Evolutionary conservation across 176 grass and related monocot genomes (phyloP).

Genomic region (Dactylis glomerata): DNA sequence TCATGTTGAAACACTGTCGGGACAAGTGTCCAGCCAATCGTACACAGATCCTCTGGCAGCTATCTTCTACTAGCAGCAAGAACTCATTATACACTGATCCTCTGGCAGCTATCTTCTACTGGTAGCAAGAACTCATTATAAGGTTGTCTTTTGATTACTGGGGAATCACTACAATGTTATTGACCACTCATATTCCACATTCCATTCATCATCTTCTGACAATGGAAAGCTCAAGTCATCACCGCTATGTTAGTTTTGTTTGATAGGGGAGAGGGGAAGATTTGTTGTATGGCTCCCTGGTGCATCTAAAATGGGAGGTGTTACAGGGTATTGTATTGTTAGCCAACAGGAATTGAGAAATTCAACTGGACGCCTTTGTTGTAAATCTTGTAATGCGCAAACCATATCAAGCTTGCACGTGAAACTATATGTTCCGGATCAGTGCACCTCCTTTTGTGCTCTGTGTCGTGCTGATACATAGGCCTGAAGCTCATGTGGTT

Average conservation of each 20-base stretch:
- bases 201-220: neutral
- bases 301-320: conserved; percentile 8
- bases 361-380: neutral
- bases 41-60: neutral
- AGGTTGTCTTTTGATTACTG: neutral
- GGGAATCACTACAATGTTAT: neutral
- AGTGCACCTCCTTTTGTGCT: neutral
- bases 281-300: neutral
- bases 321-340: neutral
- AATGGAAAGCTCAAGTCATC: neutral
- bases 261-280: neutral
- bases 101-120: neutral
- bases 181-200: neutral
- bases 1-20: neutral
- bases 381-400: neutral
- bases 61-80: too few species aligned
- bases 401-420: neutral
- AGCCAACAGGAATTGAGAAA: neutral
- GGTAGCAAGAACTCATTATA: neutral
- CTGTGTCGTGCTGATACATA: neutral
- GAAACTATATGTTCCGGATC: neutral
- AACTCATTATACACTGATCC: neutral
- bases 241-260: neutral
- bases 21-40: neutral
- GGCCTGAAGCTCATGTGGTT: neutral